A percentile compares a stretch with the other conserved stretches of the same genome.
Conservation (phyloP, 192 early-diverging fungal species). For the Geranomyces variabilis region DNA sequence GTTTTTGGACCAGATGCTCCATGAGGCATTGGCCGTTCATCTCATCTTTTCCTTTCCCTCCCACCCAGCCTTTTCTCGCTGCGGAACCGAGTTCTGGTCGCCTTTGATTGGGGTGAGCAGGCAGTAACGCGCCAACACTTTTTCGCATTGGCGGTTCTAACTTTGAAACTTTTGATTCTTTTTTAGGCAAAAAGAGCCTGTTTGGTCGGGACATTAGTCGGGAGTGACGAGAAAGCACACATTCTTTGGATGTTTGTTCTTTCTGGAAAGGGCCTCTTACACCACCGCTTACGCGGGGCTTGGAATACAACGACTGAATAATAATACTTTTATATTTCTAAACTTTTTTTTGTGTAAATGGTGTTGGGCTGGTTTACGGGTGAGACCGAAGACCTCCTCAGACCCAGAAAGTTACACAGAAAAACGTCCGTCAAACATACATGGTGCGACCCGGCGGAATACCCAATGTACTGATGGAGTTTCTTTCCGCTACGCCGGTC, state of each 20-base stretch:
- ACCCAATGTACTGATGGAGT: no score
- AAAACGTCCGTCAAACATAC: no score
- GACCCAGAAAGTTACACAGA: no score
- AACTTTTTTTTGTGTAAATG: no score
- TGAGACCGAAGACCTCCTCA: no score
- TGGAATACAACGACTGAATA: no score
- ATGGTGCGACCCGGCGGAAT: no score
- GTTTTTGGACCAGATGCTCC: slow-evolving; percentile 55
- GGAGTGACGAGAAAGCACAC: slow-evolving; percentile 63
- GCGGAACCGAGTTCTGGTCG: slow-evolving; percentile 80
- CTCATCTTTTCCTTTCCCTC: slow-evolving; percentile 19
- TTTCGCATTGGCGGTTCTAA: neutral
- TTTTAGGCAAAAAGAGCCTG: slow-evolving; percentile 71
- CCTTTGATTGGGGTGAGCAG: slow-evolving; percentile 76
- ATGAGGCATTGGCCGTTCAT: no score
- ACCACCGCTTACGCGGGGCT: no score
- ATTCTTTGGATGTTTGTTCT: neutral
- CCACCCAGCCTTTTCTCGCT: slow-evolving; percentile 81
- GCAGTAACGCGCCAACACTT: neutral
- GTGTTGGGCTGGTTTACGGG: no score
- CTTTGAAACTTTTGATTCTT: neutral
- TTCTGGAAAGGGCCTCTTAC: neutral
- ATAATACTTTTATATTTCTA: no score
- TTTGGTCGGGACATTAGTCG: slow-evolving; percentile 92
- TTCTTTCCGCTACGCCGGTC: no score